Base-by-base conservation (phyloP, 768 basidiomycete species). In the Leucocoprinus birnbaumii region DNA sequence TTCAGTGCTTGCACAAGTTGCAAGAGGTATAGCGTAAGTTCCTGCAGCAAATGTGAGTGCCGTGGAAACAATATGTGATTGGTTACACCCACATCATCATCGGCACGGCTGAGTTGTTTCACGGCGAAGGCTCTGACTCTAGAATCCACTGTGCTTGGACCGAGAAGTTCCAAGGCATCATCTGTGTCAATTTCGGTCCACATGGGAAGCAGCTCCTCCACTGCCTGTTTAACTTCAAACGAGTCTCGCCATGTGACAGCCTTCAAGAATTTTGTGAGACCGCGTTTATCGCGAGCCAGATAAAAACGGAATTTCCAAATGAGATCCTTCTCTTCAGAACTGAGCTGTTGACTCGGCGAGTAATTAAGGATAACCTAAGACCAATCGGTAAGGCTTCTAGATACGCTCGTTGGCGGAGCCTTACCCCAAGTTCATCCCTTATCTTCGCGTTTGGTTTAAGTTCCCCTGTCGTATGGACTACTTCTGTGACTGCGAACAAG, bases 261-360 rank as follows among this genome's bases (percentile, higher is more conserved):
- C 68, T 93, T 98, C 51, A 99, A 79, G 71, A 99, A 99, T 68
- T 99, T 99, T 31, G 96, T 98, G 38, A 98, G 79, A 2, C 95
- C 94, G 9, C 91, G 86, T 71, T 93, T 95, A 68, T 95, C 92
- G 31, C 94, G 77, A 2, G 87, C 84, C 10, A 99, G 85, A 61
- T 97, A 98, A 73, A 98, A 99, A n/a, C 97, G 84, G 78, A 96
- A 99, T 68, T 96, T 95, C 97, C 97, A 99, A 37, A 98, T 86
- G 40, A 95, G 75, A 61, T 98, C 96, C 65, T 96, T 97, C 71
- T 98, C 96, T 63, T 94, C 91, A 0, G 93, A 86, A 3, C 84
- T 90, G 7, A 99, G 76, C 9, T 81, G 78, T 56, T 88, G 91
- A 56, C 90, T 95, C 0, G 97, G 97, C 0, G 95, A 87, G 60